phyloP scores from a whole-genome alignment of 345 rosid species.

The Laguncularia racemosa region DNA sequence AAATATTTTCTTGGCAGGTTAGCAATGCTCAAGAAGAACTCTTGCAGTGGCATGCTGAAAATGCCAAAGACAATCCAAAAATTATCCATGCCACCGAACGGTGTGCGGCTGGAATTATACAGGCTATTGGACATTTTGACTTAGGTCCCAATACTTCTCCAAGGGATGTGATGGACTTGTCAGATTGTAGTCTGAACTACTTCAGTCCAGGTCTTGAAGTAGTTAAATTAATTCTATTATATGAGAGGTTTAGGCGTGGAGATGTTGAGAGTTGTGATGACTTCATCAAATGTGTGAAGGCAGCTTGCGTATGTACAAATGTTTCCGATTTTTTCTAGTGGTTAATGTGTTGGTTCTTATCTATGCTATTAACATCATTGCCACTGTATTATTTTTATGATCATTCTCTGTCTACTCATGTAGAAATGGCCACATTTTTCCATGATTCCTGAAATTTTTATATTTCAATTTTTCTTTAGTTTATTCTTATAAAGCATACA shows the following conservation, averaged over 20 bases:
- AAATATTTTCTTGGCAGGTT: constrained; percentile 35
- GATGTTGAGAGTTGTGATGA: constrained; percentile 69
- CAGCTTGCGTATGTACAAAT: constrained; percentile 57
- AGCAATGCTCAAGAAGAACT: constrained; percentile 98
- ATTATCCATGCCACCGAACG: constrained; percentile 78
- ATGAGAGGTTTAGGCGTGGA: constrained; percentile 91
- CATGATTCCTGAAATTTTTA: too few species aligned
- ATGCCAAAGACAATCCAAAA: constrained; percentile 76
- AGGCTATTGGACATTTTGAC: constrained; percentile 85
- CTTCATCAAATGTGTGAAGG: constrained; percentile 52
- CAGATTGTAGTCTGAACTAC: constrained; percentile 22
- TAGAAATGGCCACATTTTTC: too few species aligned
- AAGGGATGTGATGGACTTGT: constrained; percentile 60
- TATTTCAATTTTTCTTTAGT: too few species aligned
- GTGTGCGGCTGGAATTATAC: constrained; percentile 87
- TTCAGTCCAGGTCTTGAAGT: constrained; percentile 45
- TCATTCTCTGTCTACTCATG: too few species aligned
- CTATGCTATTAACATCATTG: background rate
- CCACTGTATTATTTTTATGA: background rate
- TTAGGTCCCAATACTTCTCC: constrained; percentile 87
- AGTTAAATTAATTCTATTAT: constrained; percentile 66
- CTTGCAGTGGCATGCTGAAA: constrained; percentile 82
- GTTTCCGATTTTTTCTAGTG: constrained; percentile 4
- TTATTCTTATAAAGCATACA: too few species aligned
- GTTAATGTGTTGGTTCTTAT: background rate